Base-by-base conservation (phyloP, 1,284 basidiomycete species). In the Ustilago bromivora region DNA sequence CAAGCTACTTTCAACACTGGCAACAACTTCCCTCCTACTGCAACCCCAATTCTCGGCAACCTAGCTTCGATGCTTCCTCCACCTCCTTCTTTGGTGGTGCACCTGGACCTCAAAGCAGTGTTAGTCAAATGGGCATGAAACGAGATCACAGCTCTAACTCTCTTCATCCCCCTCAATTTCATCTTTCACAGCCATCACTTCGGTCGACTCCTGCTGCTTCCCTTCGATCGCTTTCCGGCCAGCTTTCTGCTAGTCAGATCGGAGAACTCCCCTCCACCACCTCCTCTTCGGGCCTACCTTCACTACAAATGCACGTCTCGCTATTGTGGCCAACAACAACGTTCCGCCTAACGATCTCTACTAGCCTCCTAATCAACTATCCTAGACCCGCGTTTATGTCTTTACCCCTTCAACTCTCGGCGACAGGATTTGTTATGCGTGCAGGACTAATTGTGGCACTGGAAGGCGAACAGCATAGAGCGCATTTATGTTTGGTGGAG, bases 321-420 rank as follows among this genome's bases (percentile, higher is more conserved):
- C 73, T 84, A 12, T 38, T 71, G 4, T 86, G 84, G 84, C 72
- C 68, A 9, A 85, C 79, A 0, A 78, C 69, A 11, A 78, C 77
- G 1, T 67, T 86, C 40, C 75, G 87, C 5, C 81, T 90, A 36
- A 93, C 92, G 2, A 89, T 99, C 73, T 91, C 92, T n/a, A 98
- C 96, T 0, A 94, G 93, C 11, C 90, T 99, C 19, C 90, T 95
- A 75, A 95, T 99, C 86, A 98, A 98, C 88, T 97, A 98, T 86
- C 96, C 96, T 1, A 93, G 93, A 0, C 91, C 92, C 0, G 91
- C 92, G 82, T 98, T 99, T 89, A 98, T 99, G 95, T 92, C 92
- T 8, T 89, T 99, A 19, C 97, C 97, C 2, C 93, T 99, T 84
- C 93, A 93, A 82, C 91, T 99, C 55, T 92, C 92, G 17, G 91